These are phyloP conservation scores for Flaveria brownii DNA, from an alignment of 129 eudicot genomes.

Conservation along the genomic window DNA sequence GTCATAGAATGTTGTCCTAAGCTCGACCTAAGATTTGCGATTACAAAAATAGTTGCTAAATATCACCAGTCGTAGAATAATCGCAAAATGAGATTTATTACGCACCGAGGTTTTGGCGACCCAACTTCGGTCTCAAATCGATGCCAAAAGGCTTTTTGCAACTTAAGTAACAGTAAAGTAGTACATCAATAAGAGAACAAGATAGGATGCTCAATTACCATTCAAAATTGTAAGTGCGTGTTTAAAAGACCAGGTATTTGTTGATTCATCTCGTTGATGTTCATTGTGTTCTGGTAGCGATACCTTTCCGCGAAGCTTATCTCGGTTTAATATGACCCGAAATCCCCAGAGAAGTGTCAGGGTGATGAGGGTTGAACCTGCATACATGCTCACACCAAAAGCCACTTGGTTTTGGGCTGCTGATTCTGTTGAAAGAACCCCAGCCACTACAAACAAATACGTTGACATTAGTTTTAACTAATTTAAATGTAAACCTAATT, in stretches of 20 bases:
- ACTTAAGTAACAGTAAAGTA: too few relatives aligned
- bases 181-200: too few relatives aligned
- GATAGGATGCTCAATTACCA: not conserved
- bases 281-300: not conserved
- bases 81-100: too few relatives aligned
- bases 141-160: too few relatives aligned
- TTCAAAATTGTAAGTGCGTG: not conserved
- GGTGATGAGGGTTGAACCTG: slow-evolving; percentile 24
- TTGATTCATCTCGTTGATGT: not conserved
- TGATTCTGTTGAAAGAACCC: slow-evolving; percentile 3
- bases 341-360: slow-evolving; percentile 30
- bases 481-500: too few relatives aligned
- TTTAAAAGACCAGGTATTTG: not conserved
- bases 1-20: too few relatives aligned
- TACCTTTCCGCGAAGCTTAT: slow-evolving; percentile 23
- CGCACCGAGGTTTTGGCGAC: too few relatives aligned
- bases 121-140: too few relatives aligned
- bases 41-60: too few relatives aligned
- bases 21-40: too few relatives aligned
- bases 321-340: slow-evolving; percentile 10
- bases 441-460: not conserved
- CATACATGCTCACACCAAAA: slow-evolving; percentile 30
- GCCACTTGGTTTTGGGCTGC: slow-evolving; percentile 32
- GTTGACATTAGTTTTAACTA: too few relatives aligned
- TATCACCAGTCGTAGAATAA: too few relatives aligned